phyloP scores from a whole-genome alignment of 257 asterid genomes.

The Perilla frutescens region DNA sequence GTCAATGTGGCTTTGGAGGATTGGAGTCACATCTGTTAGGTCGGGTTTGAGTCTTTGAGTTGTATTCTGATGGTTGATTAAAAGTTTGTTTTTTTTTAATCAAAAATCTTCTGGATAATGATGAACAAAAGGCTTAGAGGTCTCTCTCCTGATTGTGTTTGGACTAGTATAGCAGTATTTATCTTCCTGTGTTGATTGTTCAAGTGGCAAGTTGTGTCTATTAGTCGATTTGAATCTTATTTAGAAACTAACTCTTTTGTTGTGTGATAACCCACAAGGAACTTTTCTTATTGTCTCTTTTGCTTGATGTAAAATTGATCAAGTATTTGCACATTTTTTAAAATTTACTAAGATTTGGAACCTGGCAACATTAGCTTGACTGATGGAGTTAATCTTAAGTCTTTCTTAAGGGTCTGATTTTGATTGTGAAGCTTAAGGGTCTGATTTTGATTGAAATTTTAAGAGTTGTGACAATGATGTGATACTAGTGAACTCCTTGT shows the following conservation, averaged over 20 bases:
- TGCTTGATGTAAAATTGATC: neutral
- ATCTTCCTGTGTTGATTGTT: constrained; percentile 5
- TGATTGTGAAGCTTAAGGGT: neutral
- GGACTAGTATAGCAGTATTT: neutral
- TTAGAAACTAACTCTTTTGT: neutral
- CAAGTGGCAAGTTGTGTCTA: neutral
- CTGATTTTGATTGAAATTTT: constrained; percentile 7
- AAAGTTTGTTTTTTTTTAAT: neutral
- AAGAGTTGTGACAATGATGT: neutral
- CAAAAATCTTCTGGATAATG: neutral
- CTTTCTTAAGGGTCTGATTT: constrained; percentile 1
- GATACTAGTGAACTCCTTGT: neutral
- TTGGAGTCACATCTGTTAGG: constrained; percentile 9
- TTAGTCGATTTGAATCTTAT: neutral
- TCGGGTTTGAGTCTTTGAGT: neutral
- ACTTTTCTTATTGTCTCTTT: neutral
- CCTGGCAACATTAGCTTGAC: neutral
- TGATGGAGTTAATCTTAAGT: neutral
- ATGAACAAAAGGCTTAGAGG: neutral
- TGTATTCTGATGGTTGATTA: neutral
- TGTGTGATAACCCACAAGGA: neutral
- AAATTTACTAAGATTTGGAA: neutral
- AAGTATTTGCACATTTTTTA: neutral
- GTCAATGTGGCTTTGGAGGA: neutral
- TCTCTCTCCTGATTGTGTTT: neutral